Base-by-base conservation (phyloP, 1,139 yeast species). In the Nakaseomyces nivariensis region DNA sequence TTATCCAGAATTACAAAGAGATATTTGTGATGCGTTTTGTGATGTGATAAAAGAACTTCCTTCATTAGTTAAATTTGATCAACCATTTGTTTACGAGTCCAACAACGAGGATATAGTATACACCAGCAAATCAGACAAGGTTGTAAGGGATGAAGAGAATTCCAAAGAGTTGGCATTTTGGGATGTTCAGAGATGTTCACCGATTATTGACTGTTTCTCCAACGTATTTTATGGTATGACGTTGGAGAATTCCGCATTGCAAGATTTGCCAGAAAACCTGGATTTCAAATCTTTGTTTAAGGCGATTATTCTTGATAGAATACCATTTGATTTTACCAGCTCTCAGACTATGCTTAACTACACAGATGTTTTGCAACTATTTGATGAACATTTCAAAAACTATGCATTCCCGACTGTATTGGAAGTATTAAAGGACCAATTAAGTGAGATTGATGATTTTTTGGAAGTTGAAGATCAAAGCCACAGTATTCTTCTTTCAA, bases 1-100 rank as follows among this genome's bases (percentile, higher is more conserved):
- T 63, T 87, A 87, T 59, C 83, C 95, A 1, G 77, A 76, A 1
- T 72, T 89, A 52, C 81, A 85, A 49, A 82, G 85, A 0, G 62
- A 69, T 0, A 79, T 90, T 37, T 68, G 79, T 48, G 66, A 71
- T 5, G 78, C 80, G 49, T 71, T 83, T 34, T 68, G 74, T 9
- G 60, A 64, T 2, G 58, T 85, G 31, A 70, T 85, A 0, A 67
- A 72, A 27, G 68, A 68, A 11, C 64, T 83, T 5, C 80, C 85
- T 0, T 74, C 75, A 1, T 61, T 66, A 26, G 57, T 61, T 1
- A 54, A 62, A 3, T 69, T 80, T 46, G 60, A 64, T 7, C 69
- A 69, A 0, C 66, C 75, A 1, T 62, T 67, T 44, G 74, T 79
- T 50, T 78, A 73, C 54, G 67, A 69, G 22, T 73, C 82, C 5